Base-by-base conservation (phyloP, 2,329 filamentous ascomycete genomes). In the Immersiporthe knoxdaviesiana region DNA sequence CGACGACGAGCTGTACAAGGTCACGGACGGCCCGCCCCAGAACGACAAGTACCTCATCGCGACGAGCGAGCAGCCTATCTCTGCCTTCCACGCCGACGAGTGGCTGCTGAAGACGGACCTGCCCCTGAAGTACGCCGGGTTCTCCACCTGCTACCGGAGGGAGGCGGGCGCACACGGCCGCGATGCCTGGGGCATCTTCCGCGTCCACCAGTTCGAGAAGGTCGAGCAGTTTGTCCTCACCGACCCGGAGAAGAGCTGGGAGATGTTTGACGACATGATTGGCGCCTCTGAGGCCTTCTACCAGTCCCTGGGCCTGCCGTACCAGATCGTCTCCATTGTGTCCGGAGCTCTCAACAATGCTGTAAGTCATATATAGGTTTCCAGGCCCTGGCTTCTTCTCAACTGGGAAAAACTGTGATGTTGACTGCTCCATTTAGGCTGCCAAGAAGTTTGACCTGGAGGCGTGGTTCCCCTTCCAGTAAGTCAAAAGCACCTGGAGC, bases 1-100 rank as follows among this genome's bases (percentile, higher is more conserved):
- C 77, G 96, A 99, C 77, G 96, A 98, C 79, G 95, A 98, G 81
- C 84, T 99, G 65, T 99, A 99, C 87, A 98, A 98, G 83, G 95
- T 99, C 32, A 90, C 95, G 74, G 93, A 97, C 75, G 89, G 93
- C 73, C 88, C 93, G 75, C 93, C 92, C 64, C 96, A 98, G 82
- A 97, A 97, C 83, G 90, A 91, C 74, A 81, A 87, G 12, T 81
- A 81, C 68, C 79, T 86, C 62, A 86, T 86, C 74, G 93, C 93
- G 18, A 97, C 94, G 70, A 96, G 92, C 37, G 96, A 99, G 80
- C 96, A 99, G 81, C 96, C 96, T 27, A 90, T 99, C 77, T 97
- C 93, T 35, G 94, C 93, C 30, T 90, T 96, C 77, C 96, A 98
- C 81, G 91, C 93, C 61, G 92, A 95, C 74, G 96, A 99, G 81